These are phyloP conservation scores for Exserohilum rostratum DNA, from an alignment of 2,329 filamentous ascomycete genomes.

Conservation along the genomic window DNA sequence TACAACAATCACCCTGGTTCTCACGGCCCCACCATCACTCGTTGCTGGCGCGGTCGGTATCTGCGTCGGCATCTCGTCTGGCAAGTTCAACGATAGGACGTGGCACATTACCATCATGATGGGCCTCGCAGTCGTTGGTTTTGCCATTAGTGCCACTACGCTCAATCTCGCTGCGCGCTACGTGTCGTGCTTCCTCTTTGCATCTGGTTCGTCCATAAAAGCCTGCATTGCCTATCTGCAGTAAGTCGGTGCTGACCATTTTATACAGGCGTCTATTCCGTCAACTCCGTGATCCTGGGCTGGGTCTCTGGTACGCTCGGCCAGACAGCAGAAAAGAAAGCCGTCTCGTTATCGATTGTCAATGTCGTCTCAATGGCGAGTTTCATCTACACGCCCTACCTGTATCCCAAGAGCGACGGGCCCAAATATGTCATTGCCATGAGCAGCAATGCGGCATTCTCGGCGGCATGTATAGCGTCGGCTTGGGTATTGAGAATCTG, in stretches of 20 bases:
- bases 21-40: conserved; percentile 48
- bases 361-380: conserved; percentile 50
- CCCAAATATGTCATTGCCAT: conserved; percentile 31
- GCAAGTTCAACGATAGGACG: conserved; percentile 48
- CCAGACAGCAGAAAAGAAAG: conserved; percentile 53
- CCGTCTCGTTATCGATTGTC: conserved; percentile 51
- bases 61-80: conserved; percentile 43
- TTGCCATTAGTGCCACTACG: conserved; percentile 41
- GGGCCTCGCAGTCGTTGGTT: conserved; percentile 46
- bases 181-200: conserved; percentile 10
- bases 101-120: conserved; percentile 50
- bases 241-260: neutral
- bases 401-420: conserved; percentile 40
- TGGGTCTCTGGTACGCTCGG: conserved; percentile 52
- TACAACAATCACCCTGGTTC: conserved; percentile 57
- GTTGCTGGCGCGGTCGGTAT: conserved; percentile 28
- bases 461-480: conserved; percentile 17
- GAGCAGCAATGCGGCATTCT: conserved; percentile 29
- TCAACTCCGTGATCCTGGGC: conserved; percentile 44
- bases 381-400: conserved; percentile 48
- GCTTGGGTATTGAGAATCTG: conserved; percentile 23
- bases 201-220: neutral
- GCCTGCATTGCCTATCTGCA: too few relatives aligned
- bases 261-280: conserved; percentile 22
- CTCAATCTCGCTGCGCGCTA: conserved; percentile 7